Evolutionary conservation across 176 grass and related monocot species (phyloP).

Genomic region (Zizania latifolia): DNA sequence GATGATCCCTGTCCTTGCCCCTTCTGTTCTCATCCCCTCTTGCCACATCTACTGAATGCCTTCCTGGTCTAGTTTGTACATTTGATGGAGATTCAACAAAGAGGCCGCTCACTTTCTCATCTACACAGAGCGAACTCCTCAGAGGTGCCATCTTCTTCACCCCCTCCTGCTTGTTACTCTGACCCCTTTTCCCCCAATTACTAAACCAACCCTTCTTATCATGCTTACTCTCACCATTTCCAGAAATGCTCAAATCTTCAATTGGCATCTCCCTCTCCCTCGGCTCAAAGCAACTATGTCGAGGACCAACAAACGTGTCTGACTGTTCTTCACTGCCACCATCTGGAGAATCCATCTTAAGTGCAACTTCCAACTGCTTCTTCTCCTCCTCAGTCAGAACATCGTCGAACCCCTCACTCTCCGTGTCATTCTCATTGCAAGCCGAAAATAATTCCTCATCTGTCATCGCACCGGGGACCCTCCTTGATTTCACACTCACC

Average conservation of each 20-base stretch:
- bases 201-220: conserved; percentile 93
- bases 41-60: conserved; percentile 66
- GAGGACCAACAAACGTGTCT: conserved; percentile 34
- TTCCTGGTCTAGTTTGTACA: conserved; percentile 49
- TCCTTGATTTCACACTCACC: conserved; percentile 85
- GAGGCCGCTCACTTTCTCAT: conserved; percentile 75
- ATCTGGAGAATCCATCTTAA: conserved; percentile 71
- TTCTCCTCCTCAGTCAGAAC: conserved; percentile 86
- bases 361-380: conserved; percentile 65
- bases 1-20: conserved; percentile 43
- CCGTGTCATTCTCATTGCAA: conserved; percentile 85
- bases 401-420: conserved; percentile 72
- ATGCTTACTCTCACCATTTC: conserved; percentile 49
- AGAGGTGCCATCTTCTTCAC: conserved; percentile 53
- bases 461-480: conserved; percentile 79
- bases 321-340: conserved; percentile 30
- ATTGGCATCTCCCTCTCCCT: conserved; percentile 79
- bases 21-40: conserved; percentile 40
- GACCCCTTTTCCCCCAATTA: conserved; percentile 66
- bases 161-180: conserved; percentile 48
- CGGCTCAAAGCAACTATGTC: conserved; percentile 61
- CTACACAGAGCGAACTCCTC: conserved; percentile 73
- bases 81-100: conserved; percentile 54
- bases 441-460: conserved; percentile 85
- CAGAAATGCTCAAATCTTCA: conserved; percentile 49